Conservation (phyloP, 805 yeast species). For the Lipomyces orientalis region DNA sequence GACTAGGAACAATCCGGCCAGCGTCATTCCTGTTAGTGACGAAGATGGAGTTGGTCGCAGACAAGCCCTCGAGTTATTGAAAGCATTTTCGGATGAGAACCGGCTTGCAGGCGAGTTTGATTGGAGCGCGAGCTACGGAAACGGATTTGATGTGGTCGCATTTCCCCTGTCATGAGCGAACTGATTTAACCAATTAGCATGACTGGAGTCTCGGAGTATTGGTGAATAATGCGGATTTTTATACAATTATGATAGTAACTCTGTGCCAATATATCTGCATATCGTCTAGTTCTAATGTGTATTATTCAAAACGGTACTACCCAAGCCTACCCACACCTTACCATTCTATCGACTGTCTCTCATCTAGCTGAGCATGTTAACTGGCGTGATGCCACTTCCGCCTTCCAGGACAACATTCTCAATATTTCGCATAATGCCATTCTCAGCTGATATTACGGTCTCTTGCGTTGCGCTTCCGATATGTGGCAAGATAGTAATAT, state of each 20-base stretch:
- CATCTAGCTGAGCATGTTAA: neutral
- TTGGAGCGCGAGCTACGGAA: slow-evolving; percentile 30
- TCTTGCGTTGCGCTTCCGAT: slow-evolving; percentile 52
- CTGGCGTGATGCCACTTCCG: slow-evolving; percentile 17
- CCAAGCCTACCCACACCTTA: neutral
- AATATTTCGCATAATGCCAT: slow-evolving; percentile 14
- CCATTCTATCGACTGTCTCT: neutral
- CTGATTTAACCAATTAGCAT: neutral
- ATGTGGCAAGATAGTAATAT: slow-evolving; percentile 61
- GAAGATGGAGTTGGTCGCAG: neutral
- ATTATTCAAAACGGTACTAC: neutral
- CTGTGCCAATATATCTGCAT: neutral
- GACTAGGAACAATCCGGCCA: slow-evolving; percentile 12
- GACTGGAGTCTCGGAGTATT: neutral
- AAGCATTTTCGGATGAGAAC: slow-evolving; percentile 28
- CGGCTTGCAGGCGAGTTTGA: slow-evolving; percentile 20
- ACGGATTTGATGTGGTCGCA: slow-evolving; percentile 22
- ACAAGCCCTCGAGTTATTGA: slow-evolving; percentile 17
- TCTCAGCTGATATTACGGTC: slow-evolving; percentile 33
- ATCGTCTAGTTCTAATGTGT: neutral
- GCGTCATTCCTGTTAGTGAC: slow-evolving; percentile 12
- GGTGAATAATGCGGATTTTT: neutral
- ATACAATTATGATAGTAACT: neutral
- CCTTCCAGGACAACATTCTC: slow-evolving; percentile 14
- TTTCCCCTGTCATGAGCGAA: neutral